phyloP scores from a whole-genome alignment of 345 rosid species.

The Linum usitatissimum region DNA sequence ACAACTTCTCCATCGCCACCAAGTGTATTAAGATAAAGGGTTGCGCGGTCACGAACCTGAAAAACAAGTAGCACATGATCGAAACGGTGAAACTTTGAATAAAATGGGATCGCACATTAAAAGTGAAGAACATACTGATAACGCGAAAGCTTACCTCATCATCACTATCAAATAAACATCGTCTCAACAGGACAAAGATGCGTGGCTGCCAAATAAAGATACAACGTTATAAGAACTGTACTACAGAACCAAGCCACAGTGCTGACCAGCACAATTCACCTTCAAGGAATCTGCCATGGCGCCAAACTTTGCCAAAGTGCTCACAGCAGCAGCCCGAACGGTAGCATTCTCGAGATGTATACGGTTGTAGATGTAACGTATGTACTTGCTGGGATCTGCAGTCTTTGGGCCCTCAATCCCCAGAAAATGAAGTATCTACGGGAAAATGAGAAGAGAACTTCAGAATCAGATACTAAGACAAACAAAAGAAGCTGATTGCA shows the following conservation, averaged over 20 bases:
- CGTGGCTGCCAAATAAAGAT: slow-evolving; percentile 53
- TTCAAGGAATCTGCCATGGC: slow-evolving; percentile 81
- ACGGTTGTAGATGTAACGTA: slow-evolving; percentile 91
- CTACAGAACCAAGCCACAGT: background rate
- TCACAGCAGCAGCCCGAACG: slow-evolving; percentile 93
- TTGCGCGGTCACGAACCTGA: slow-evolving; percentile 98
- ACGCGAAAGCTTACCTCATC: slow-evolving; percentile 65
- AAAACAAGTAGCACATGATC: slow-evolving; percentile 6
- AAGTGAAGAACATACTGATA: background rate
- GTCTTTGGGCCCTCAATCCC: slow-evolving; percentile 95
- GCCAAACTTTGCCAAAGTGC: slow-evolving; percentile 93
- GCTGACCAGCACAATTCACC: slow-evolving; percentile 29
- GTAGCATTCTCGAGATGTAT: slow-evolving; percentile 98
- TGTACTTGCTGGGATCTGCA: slow-evolving; percentile 88
- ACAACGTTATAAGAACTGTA: background rate
- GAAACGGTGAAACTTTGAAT: background rate
- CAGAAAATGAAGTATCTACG: slow-evolving; percentile 91
- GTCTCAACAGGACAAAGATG: slow-evolving; percentile 70
- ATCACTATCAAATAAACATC: slow-evolving; percentile 89
- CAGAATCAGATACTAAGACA: background rate
- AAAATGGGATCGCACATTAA: background rate
- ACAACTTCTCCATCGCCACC: slow-evolving; percentile 52
- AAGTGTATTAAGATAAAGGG: slow-evolving; percentile 73
- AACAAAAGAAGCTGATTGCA: background rate
- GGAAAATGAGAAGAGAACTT: slow-evolving; percentile 8